Evolutionary conservation across 2,329 filamentous ascomycete species (phyloP).

Genomic region (Gremmenia infestans): DNA sequence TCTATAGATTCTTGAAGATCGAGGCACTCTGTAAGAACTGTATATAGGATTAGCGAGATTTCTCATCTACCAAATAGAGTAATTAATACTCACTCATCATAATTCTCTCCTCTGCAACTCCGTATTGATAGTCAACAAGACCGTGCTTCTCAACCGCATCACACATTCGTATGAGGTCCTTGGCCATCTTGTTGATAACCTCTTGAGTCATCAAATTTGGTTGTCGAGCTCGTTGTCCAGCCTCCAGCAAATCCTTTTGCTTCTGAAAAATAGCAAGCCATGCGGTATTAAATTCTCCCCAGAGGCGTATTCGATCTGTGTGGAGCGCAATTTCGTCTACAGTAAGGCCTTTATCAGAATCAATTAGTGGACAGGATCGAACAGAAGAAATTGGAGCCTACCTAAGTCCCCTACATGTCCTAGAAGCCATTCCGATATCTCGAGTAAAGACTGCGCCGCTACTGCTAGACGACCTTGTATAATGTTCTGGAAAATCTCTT

Average conservation of each 20-base stretch:
- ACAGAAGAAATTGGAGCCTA: constrained; percentile 40
- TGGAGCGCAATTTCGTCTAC: constrained; percentile 76
- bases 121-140: constrained; percentile 96
- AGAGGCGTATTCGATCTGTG: constrained; percentile 73
- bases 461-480: constrained; percentile 55
- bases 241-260: constrained; percentile 68
- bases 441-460: constrained; percentile 52
- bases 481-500: constrained; percentile 57
- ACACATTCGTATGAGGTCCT: constrained; percentile 75
- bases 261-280: constrained; percentile 82
- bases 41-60: background rate
- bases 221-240: constrained; percentile 27
- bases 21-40: constrained; percentile 49
- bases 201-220: constrained; percentile 61
- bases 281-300: constrained; percentile 91
- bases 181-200: constrained; percentile 71
- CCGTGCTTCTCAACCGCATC: constrained; percentile 85
- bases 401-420: constrained; percentile 61
- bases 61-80: background rate
- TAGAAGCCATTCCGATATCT: constrained; percentile 62
- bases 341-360: constrained; percentile 63
- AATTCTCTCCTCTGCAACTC: constrained; percentile 92
- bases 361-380: constrained; percentile 27
- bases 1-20: constrained; percentile 44
- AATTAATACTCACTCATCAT: constrained; percentile 59